These are phyloP conservation scores for Colletotrichum gloeosporioides DNA, from an alignment of 2,329 filamentous ascomycete genomes.

Conservation along the genomic window DNA sequence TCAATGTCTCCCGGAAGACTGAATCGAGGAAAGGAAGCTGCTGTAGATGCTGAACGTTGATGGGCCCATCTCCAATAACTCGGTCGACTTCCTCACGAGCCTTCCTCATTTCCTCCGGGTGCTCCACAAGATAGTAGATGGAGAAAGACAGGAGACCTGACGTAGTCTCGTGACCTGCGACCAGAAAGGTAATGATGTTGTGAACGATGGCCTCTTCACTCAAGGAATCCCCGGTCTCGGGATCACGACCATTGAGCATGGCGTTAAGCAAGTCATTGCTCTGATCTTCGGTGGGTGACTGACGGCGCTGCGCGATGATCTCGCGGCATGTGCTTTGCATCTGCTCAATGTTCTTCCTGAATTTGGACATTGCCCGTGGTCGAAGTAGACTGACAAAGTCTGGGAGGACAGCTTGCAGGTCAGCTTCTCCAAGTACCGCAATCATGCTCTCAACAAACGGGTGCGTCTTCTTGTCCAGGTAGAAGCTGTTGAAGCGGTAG, in stretches of 20 bases:
- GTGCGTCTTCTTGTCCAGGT: slow-evolving; percentile 58
- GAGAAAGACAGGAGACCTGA: slow-evolving; percentile 69
- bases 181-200: slow-evolving; percentile 75
- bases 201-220: slow-evolving; percentile 64
- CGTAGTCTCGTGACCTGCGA: slow-evolving; percentile 73
- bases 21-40: slow-evolving; percentile 69
- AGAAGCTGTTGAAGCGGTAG: slow-evolving; percentile 67
- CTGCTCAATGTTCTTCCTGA: background rate
- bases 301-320: slow-evolving; percentile 57
- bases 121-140: slow-evolving; percentile 68
- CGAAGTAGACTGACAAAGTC: slow-evolving; percentile 33
- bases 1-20: slow-evolving; percentile 60
- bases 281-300: background rate
- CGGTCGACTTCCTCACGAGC: slow-evolving; percentile 72
- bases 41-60: slow-evolving; percentile 62
- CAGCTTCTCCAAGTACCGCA: slow-evolving; percentile 60
- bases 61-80: slow-evolving; percentile 62
- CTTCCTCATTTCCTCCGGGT: slow-evolving; percentile 62
- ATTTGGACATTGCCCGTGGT: slow-evolving; percentile 21
- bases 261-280: slow-evolving; percentile 64
- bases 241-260: slow-evolving; percentile 68
- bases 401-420: slow-evolving; percentile 48
- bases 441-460: slow-evolving; percentile 72
- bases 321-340: slow-evolving; percentile 34
- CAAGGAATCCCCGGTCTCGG: slow-evolving; percentile 66